phyloP scores from a whole-genome alignment of 306 rosid genomes.

The Casuarina glauca region DNA sequence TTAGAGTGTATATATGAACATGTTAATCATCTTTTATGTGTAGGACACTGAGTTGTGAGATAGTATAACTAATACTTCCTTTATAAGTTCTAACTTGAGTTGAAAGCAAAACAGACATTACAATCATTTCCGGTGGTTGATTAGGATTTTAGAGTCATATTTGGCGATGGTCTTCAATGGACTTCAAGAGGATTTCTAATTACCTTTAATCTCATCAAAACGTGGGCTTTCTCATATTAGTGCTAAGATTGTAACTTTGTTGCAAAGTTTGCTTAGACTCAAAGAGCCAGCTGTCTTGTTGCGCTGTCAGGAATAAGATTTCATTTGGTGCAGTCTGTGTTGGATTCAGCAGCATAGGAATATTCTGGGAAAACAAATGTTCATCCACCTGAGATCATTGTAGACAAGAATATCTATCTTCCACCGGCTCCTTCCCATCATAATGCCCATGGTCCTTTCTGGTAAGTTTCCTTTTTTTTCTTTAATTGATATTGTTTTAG shows the following conservation, averaged over 20 bases:
- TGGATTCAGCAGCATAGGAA: conserved; percentile 27
- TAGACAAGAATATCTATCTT: conserved; percentile 67
- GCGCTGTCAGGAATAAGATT: conserved; percentile 83
- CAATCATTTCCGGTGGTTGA: background rate
- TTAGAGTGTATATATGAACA: background rate
- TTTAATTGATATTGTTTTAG: background rate
- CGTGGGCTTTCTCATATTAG: conserved; percentile 6
- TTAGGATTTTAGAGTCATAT: too few relatives aligned
- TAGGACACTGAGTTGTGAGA: background rate
- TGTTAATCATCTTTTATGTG: background rate
- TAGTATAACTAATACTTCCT: background rate
- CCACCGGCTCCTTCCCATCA: conserved; percentile 87
- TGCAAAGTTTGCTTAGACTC: conserved; percentile 81
- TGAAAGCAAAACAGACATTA: background rate
- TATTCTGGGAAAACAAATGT: conserved; percentile 63
- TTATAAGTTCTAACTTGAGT: background rate
- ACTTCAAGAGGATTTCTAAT: too few relatives aligned
- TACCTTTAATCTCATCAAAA: too few relatives aligned
- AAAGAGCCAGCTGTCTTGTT: conserved; percentile 92
- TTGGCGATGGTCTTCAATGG: too few relatives aligned
- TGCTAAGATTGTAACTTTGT: conserved; percentile 7
- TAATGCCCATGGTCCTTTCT: conserved; percentile 13
- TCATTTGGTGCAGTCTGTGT: conserved; percentile 70
- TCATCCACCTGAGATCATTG: conserved; percentile 70
- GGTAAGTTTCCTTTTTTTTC: conserved; percentile 41